These are phyloP conservation scores for Colletotrichum limetticola DNA, from an alignment of 2,329 filamentous ascomycete species.

Conservation along the genomic window DNA sequence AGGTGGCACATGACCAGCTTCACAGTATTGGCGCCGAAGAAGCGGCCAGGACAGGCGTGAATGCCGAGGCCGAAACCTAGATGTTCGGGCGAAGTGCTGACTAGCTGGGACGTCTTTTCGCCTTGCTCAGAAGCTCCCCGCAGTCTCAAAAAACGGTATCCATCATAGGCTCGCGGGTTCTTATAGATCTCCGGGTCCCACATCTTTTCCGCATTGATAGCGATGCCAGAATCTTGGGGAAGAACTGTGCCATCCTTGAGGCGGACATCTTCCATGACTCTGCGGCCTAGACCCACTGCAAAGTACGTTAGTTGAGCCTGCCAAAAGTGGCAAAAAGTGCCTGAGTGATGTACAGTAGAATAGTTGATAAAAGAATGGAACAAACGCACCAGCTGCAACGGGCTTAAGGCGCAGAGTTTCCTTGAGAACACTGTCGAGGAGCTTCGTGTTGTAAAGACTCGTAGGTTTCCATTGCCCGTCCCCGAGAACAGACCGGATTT, in stretches of 20 bases:
- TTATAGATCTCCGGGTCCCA: slow-evolving; percentile 40
- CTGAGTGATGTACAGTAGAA: background rate
- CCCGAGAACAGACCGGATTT: slow-evolving; percentile 27
- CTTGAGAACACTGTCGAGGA: slow-evolving; percentile 27
- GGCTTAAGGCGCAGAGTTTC: slow-evolving; percentile 30
- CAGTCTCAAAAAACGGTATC: slow-evolving; percentile 42
- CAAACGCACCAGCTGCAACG: slow-evolving; percentile 16
- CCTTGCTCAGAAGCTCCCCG: slow-evolving; percentile 38
- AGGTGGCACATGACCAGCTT: slow-evolving; percentile 47
- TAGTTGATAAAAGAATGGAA: background rate
- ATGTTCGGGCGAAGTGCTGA: slow-evolving; percentile 44
- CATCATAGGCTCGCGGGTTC: slow-evolving; percentile 41
- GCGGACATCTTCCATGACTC: slow-evolving; percentile 15
- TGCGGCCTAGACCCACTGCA: slow-evolving; percentile 18
- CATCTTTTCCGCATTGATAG: slow-evolving; percentile 35
- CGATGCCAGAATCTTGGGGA: slow-evolving; percentile 37
- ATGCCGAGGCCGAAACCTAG: slow-evolving; percentile 52
- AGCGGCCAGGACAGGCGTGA: slow-evolving; percentile 54
- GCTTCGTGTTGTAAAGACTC: slow-evolving; percentile 25
- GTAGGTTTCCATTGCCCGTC: slow-evolving; percentile 10
- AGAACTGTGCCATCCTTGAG: slow-evolving; percentile 38
- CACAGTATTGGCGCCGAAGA: slow-evolving; percentile 54
- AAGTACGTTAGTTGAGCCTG: background rate
- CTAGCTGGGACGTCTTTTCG: slow-evolving; percentile 44
- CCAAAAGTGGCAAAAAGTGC: background rate